Percentiles rank a stretch among this genome's conserved stretches.
phyloP scores from a whole-genome alignment of 1,284 basidiomycete species.

The Coniophora puteana region DNA sequence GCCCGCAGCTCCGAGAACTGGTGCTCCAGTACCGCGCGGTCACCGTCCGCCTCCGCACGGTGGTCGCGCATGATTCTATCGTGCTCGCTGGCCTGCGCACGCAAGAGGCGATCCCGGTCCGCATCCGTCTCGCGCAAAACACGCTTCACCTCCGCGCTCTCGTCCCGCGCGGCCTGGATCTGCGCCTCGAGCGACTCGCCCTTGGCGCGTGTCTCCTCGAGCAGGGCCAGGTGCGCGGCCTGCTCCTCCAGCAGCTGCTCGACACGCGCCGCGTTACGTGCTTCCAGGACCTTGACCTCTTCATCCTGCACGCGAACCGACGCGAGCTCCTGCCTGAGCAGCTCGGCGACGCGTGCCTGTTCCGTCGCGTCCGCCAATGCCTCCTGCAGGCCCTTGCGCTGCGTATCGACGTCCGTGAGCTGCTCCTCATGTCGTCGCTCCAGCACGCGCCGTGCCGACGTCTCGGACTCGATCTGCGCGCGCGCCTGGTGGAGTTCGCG shows the following conservation, averaged over 20 bases:
- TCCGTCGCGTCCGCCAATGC: conserved; percentile 69
- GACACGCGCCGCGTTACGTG: conserved; percentile 60
- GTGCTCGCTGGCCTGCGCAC: conserved; percentile 74
- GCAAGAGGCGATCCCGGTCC: conserved; percentile 76
- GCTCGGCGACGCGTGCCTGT: conserved; percentile 58
- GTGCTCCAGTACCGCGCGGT: conserved; percentile 84
- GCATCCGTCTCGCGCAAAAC: conserved; percentile 63
- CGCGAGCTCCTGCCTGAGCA: conserved; percentile 66
- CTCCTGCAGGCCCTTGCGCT: conserved; percentile 53
- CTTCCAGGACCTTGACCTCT: conserved; percentile 71
- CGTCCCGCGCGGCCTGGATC: conserved; percentile 59
- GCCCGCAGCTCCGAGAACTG: conserved; percentile 78
- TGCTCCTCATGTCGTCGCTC: conserved; percentile 70
- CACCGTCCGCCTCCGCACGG: conserved; percentile 87
- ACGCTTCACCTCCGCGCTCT: conserved; percentile 64
- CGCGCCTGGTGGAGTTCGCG: conserved; percentile 62
- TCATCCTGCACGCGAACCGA: conserved; percentile 63
- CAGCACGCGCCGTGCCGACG: conserved; percentile 51
- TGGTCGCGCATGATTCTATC: conserved; percentile 84
- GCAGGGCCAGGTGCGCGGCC: conserved; percentile 57
- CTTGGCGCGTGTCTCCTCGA: conserved; percentile 71
- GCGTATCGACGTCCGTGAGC: conserved; percentile 52
- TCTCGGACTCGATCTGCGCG: conserved; percentile 61
- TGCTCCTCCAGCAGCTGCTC: conserved; percentile 71
- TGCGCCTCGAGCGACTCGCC: conserved; percentile 74